Evolutionary conservation across 2,329 filamentous ascomycete genomes (phyloP), one percentile per base, ranked within the genome.

Genomic region (Dothistroma septosporum): DNA sequence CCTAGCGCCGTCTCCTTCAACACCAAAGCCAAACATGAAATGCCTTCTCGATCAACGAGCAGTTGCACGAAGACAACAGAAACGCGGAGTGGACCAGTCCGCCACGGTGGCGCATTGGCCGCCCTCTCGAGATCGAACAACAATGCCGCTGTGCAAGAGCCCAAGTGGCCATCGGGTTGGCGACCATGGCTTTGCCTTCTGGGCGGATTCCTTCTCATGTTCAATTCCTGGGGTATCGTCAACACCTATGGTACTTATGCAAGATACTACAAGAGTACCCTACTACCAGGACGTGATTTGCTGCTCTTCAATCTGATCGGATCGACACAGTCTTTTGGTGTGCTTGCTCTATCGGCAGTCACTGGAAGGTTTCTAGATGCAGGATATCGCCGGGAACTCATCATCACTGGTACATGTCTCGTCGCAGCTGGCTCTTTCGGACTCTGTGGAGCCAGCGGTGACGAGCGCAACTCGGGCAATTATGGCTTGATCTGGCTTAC

Each of bases 231-330:
- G 69, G 68, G 68, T 21, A 58, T 80, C 1, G 77, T 81, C 33
- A 81, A 80, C 61, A 76, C 78, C 6, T 82, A 79, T 59, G 80
- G 80, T 41, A 81, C 79, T 3, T 82, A 78, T 69, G 73, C 77
- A 1, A 80, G 78, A 1, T 81, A 77, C 69, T 82, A 82, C 66
- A 76, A 76, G 61, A 75, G 80, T 54, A 69, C 76, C 50, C 75
- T 81, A 10, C 70, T 82, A 1, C 73, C 74, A 6, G 70, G 68
- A 6, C 63, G 71, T 21, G 75, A 78, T 60, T 70, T 79, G 33
- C 65, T 80, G 8, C 66, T 75, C 44, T 69, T 81, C 53, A 81
- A 80, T 62, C 68, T 82, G 47, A 75, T 82, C 60, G 80, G 80
- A 11, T 76, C 77, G 5, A 80, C 79, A 1, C 74, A 82, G 63